Conservation (phyloP, 148 eudicot species). For the Rhododendron kiyosumense region DNA sequence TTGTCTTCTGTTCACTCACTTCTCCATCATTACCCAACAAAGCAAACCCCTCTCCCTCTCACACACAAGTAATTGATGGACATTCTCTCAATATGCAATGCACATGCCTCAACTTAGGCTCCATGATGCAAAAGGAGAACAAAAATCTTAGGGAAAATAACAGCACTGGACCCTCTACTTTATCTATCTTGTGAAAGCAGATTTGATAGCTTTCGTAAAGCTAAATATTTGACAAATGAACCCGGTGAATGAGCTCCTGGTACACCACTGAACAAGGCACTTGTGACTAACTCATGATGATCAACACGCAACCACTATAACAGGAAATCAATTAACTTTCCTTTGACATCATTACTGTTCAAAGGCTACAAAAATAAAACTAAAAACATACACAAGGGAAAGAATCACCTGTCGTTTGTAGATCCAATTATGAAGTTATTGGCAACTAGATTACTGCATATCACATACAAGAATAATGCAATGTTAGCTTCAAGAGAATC, state of each 20-base stretch:
- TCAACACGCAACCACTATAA: not conserved
- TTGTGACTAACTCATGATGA: not conserved
- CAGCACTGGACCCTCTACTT: not conserved
- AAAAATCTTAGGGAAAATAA: not conserved
- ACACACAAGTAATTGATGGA: not conserved
- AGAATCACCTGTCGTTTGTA: conserved; percentile 53
- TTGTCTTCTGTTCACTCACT: too few relatives aligned
- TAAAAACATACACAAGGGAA: not conserved
- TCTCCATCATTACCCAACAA: too few relatives aligned
- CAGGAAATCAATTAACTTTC: not conserved
- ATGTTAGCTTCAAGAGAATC: not conserved
- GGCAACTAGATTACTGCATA: conserved; percentile 75
- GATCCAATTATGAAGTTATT: conserved; percentile 57
- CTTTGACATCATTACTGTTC: not conserved
- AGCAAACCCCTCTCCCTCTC: too few relatives aligned
- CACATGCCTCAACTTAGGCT: not conserved
- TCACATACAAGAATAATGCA: not conserved
- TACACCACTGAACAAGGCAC: not conserved
- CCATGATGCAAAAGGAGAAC: not conserved
- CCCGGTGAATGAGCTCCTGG: not conserved
- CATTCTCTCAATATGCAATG: not conserved
- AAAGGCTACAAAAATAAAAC: not conserved
- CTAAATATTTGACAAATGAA: not conserved
- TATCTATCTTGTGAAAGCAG: not conserved
- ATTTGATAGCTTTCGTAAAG: not conserved